Percentiles rank a stretch among this genome's conserved stretches.
phyloP scores from a whole-genome alignment of 2,329 filamentous ascomycete species.

The Phaeosphaeriaceae sp. region DNA sequence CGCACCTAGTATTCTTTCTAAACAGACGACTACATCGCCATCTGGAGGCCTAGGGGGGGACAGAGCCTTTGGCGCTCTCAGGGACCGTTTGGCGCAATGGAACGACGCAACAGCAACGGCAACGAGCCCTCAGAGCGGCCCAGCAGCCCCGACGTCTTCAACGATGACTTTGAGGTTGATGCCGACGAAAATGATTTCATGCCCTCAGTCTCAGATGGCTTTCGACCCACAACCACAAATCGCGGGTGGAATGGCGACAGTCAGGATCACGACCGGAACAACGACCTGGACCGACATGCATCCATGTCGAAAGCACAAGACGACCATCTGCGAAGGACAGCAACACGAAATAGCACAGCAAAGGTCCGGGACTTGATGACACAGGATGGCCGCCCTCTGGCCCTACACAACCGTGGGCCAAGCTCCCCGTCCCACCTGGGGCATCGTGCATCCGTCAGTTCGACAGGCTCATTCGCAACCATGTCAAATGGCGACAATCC shows the following conservation, averaged over 20 bases:
- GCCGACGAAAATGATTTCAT: slow-evolving; percentile 51
- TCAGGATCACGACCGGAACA: slow-evolving; percentile 33
- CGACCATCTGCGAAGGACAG: slow-evolving; percentile 36
- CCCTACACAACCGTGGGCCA: slow-evolving; percentile 25
- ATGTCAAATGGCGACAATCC: slow-evolving; percentile 63
- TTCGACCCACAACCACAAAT: slow-evolving; percentile 47
- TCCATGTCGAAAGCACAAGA: slow-evolving; percentile 29
- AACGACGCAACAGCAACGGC: slow-evolving; percentile 43
- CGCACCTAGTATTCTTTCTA: slow-evolving; percentile 2
- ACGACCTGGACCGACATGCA: slow-evolving; percentile 29
- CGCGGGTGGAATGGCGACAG: slow-evolving; percentile 24
- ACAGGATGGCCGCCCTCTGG: slow-evolving; percentile 29
- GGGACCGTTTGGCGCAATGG: slow-evolving; percentile 46
- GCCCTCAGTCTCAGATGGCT: slow-evolving; percentile 54
- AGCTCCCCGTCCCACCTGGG: slow-evolving; percentile 36
- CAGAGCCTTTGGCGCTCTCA: slow-evolving; percentile 37
- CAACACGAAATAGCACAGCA: slow-evolving; percentile 47
- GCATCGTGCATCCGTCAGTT: slow-evolving; percentile 46
- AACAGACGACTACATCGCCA: slow-evolving; percentile 14
- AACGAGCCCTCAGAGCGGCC: slow-evolving; percentile 37
- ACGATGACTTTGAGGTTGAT: slow-evolving; percentile 55
- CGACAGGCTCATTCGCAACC: slow-evolving; percentile 51
- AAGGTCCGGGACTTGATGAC: slow-evolving; percentile 36
- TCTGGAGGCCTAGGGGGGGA: slow-evolving; percentile 32
- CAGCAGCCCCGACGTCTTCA: slow-evolving; percentile 53